These are phyloP conservation scores for Xylariaceae sp. DNA, from an alignment of 2,329 filamentous ascomycete genomes.

Conservation along the genomic window DNA sequence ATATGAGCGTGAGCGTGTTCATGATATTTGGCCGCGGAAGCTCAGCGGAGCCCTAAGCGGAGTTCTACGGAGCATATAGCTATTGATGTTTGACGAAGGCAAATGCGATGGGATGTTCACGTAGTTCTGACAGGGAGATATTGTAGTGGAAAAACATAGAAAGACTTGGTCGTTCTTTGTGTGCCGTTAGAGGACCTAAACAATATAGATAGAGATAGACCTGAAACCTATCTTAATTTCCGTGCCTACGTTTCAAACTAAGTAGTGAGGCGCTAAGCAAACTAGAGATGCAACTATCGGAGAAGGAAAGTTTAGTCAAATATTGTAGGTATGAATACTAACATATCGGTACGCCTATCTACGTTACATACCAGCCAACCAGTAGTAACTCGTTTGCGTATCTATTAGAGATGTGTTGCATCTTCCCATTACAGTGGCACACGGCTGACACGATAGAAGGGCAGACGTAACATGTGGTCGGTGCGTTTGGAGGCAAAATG, in stretches of 20 bases:
- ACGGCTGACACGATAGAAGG: too few species aligned
- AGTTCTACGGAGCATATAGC: constrained; percentile 23
- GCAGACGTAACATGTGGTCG: too few species aligned
- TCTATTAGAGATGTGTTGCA: too few species aligned
- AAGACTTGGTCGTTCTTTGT: constrained; percentile 6
- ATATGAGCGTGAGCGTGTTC: constrained; percentile 8
- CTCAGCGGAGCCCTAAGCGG: constrained; percentile 4
- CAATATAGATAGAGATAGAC: constrained; percentile 26
- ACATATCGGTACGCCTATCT: too few species aligned
- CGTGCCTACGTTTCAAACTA: background rate
- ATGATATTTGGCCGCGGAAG: constrained; percentile 25
- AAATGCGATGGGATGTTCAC: constrained; percentile 25
- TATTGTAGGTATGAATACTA: too few species aligned
- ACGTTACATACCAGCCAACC: too few species aligned
- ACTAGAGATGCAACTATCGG: too few species aligned
- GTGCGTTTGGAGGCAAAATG: too few species aligned
- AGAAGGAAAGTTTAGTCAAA: too few species aligned
- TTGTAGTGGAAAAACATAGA: constrained; percentile 14
- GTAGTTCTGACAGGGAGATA: constrained; percentile 27
- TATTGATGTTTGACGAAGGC: constrained; percentile 31
- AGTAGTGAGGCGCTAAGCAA: too few species aligned
- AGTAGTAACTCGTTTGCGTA: too few species aligned
- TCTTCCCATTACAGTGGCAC: too few species aligned
- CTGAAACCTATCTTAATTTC: constrained; percentile 8
- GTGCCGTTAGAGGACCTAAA: constrained; percentile 19